Base-by-base conservation (phyloP, 75 land plant species). In the Pinus tabuliformis region DNA sequence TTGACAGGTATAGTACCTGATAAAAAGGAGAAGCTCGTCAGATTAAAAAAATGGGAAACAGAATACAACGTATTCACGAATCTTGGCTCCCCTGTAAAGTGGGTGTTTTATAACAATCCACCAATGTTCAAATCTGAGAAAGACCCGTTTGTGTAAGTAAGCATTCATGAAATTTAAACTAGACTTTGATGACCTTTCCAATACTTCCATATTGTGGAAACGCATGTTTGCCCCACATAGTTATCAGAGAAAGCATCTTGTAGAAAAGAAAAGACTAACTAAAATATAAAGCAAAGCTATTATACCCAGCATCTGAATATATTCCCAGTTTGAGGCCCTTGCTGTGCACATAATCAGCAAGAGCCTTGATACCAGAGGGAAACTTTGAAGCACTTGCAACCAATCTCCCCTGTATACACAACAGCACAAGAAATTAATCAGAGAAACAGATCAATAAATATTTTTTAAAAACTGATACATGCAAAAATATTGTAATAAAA, bases 301-400 rank as follows among this genome's bases (percentile, higher is more conserved):
- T 39, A 58, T 73, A 85, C 81, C 90, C 86, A 6, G 88, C 80
- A 83, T 86, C 89, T 14, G 83, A 75, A 57, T 89, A 89, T 18
- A 89, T 83, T 18, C 90, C 89, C 30, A 89, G 68, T 81, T 83
- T 86, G 36, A 89, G 83, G 3, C 89, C 89, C 75, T 78, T 83
- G 64, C 73, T 20, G 36, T 86, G 90, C 57, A 89, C 89, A 76
- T 89, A 79, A 76, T 89, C 90, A 37, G 86, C 90, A 56, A 89
- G 70, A 13, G 86, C 83, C 37, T 81, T 86, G 56, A 86, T 89
- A 5, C 89, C 90, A 21, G 86, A 89, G 14, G 86, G 89, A 73
- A 89, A 86, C 56, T 83, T 76, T 8, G 79, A 57, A 30, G 81
- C 62, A 28, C 77, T 60, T 54, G 86, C 75, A 58, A 78, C 77